Evolutionary conservation across 1,139 yeast species (phyloP), one percentile per base, ranked within the genome.

Genomic region (Sugiyamaella pinicola): DNA sequence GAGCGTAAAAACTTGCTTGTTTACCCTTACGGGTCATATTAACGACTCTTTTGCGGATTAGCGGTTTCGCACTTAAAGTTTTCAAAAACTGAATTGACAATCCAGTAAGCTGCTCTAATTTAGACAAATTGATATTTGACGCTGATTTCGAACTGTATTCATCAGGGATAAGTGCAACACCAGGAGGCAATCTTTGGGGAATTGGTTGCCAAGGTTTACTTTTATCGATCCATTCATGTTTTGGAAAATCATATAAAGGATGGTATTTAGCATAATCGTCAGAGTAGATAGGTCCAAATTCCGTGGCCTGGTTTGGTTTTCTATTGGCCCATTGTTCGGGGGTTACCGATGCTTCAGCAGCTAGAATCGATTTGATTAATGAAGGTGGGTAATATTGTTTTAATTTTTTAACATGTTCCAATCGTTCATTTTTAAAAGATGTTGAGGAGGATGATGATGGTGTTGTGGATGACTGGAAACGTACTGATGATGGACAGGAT

Each of bases 11-110:
- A 46, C 90, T 83, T 47, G 86, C 83, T 61, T 89, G 88, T 69
- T 91, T 93, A 68, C 99, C 99, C 76, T 90, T 88, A 47, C 91
- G 83, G 1, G 98, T 93, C 77, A 90, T 96, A 69, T 91, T 89
- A 53, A 91, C 85, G 28, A 93, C 98, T 56, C 89, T 77, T 73
- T 89, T 90, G 75, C 64, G 61, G 42, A 68, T 60, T 51, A 63
- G 56, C 42, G 59, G 61, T 65, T 87, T 83, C 58, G 82, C 82
- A 52, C 80, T 79, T 57, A 91, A 79, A 47, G 77, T 78, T 56
- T 79, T 75, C 62, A 90, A 81, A 66, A 85, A 90, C 51, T 76
- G 72, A 53, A 79, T 82, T 59, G 84, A 81, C 57, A 87, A 79
- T 0, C 96, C 96, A 0, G 96, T 88, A 60, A 87, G 79, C 58